Evolutionary conservation across 23 red algal species (phyloP), one percentile per base, ranked within the genome.

Genomic region (Gracilaria vermiculophylla): DNA sequence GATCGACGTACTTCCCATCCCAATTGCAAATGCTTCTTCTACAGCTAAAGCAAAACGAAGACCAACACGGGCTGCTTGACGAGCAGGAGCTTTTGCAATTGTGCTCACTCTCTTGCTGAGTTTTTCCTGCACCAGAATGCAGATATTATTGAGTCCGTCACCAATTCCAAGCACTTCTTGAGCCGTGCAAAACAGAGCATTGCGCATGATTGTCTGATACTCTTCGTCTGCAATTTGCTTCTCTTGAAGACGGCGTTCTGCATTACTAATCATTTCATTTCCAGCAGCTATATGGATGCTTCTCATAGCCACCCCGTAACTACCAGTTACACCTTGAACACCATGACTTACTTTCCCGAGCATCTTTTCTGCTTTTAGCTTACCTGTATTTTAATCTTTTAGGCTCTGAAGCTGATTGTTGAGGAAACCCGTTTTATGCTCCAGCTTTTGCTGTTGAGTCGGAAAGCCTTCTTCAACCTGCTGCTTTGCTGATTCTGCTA

Each of bases 221-320:
- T 78, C 17, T 15, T 54, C 5, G 27, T 48, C 19, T 4, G 73
- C 53, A 19, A 78, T 78, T 78, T 78, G 45, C 6, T 27, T 4
- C 13, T 25, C 19, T 27, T 31, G 48, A 78, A 27, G 27, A n/a
- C 73, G 73, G 36, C 53, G 73, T 39, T 78, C 45, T 3, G 73
- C 73, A 54, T 78, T 78, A 1, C 55, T 5, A 25, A 78, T 78
- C 73, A 78, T 78, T 15, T 78, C 49, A 78, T 78, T 47, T 36
- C 73, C 73, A 54, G 73, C 73, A 54, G 73, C 73, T 10, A 78
- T 78, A 45, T 78, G 45, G 55, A 78, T 47, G 11, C 73, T 20
- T 15, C 73, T 47, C 11, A 78, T 3, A 56, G 73, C 73, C 5
- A 57, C 24, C 5, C 73, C 73, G 24, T 54, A 78, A 16, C 49